Evolutionary conservation across 1,284 basidiomycete species (phyloP), one percentile per base, ranked within the genome.

Genomic region (Ceratobasidium sp.): DNA sequence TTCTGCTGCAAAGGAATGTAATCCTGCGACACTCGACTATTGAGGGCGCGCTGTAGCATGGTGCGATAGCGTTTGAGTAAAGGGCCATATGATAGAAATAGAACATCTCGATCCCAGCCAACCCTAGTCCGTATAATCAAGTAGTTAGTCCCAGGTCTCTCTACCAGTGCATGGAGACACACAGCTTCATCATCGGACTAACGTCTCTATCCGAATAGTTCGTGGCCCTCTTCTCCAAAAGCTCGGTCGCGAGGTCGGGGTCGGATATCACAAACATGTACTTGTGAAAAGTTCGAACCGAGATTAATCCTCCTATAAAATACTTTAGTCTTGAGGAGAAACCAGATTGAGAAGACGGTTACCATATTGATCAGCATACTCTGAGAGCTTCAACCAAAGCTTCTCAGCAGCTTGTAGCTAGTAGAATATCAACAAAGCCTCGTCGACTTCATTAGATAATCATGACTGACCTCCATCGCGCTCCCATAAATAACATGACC

Each of bases 331-430:
- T 67, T 28, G 1, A 51, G 26, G 23, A 67, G n/a, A 28, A 13
- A 46, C n/a, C 4, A 28, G 23, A 9, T 49, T 18, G 42, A 40
- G 33, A 15, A 73, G 39, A 39, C 10, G 4, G 46, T 3, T 23
- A 71, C 69, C 69, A 71, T 71, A 56, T 23, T 71, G 39, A 42
- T 56, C 69, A 23, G 33, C 42, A 33, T 71, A 71, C 53, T 71
- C 69, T 13, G 69, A n/a, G 23, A 71, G 39, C 69, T 71, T 71
- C 9, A 71, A 53, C 69, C 69, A 71, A 28, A 58, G 55, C 55
- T 51, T 51, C 28, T 28, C 26, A 6, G 69, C 53, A 18, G 33
- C 39, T 71, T 53, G 26, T 6, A 71, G 20, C 69, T 71, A 55
- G 46, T 49, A 10, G 46, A 49, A 12, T 9, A 49, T 49, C 18